phyloP scores from a whole-genome alignment of 345 rosid genomes.

The Schrenkiella parvula region DNA sequence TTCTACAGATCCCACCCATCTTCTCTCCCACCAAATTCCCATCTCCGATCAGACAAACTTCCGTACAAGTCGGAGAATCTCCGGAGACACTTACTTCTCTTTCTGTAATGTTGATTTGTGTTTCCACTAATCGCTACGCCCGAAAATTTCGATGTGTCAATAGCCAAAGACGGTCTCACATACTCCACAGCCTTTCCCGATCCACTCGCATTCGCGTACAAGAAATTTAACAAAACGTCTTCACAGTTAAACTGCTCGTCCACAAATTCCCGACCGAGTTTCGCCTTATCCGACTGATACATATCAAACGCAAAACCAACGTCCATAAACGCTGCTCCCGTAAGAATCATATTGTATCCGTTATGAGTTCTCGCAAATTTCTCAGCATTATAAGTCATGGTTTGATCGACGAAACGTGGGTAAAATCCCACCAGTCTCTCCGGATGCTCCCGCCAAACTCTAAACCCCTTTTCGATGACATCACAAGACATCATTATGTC shows the following conservation, averaged over 20 bases:
- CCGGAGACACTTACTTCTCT: slow-evolving; percentile 66
- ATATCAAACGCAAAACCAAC: slow-evolving; percentile 49
- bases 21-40: slow-evolving; percentile 59
- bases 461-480: slow-evolving; percentile 77
- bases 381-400: slow-evolving; percentile 69
- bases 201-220: slow-evolving; percentile 78
- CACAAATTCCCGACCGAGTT: slow-evolving; percentile 62
- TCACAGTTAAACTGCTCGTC: slow-evolving; percentile 79
- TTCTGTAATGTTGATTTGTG: slow-evolving; percentile 67
- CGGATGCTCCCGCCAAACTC: slow-evolving; percentile 82
- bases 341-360: slow-evolving; percentile 88
- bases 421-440: slow-evolving; percentile 88
- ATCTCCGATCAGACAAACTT: slow-evolving; percentile 48
- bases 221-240: slow-evolving; percentile 73
- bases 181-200: slow-evolving; percentile 58
- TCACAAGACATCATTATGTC: slow-evolving; percentile 94
- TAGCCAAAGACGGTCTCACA: slow-evolving; percentile 76
- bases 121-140: slow-evolving; percentile 82
- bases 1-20: slow-evolving; percentile 94
- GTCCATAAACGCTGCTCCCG: slow-evolving; percentile 94
- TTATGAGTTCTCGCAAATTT: slow-evolving; percentile 62
- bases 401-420: slow-evolving; percentile 60
- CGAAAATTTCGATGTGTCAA: slow-evolving; percentile 81
- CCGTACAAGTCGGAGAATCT: slow-evolving; percentile 70
- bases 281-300: slow-evolving; percentile 64